Evolutionary conservation across 768 basidiomycete species (phyloP), one percentile per base, ranked within the genome.

Genomic region (Suillus occidentalis): DNA sequence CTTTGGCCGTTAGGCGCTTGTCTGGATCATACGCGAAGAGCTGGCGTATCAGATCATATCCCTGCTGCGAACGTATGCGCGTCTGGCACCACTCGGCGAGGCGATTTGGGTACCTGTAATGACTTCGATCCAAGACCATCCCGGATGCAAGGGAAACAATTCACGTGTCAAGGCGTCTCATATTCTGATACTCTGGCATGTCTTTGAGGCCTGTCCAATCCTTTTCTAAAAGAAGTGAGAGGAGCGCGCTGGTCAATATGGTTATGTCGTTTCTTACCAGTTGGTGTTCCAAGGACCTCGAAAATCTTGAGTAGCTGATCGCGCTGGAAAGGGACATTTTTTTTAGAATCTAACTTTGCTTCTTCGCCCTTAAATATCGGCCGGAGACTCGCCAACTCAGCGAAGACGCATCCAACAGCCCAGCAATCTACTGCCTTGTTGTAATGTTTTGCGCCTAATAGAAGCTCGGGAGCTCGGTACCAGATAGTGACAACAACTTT

Each of bases 331-430:
- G 97, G 97, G 0, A 99, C 89, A 65, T 94, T 95, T 83, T 99
- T 99, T 82, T 98, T 97, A 36, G 90, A 88, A 73, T 99, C 97
- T 50, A 98, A 77, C 76, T 99, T 99, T 1, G 97, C 97, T 78
- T 99, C 97, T 76, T 99, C 97, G 13, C 97, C 97, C 75, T 99
- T 99, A 83, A 99, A 99, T 68, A 99, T 99, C 1, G 97, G 97
- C 28, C 97, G 81, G 55, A 99, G 78, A 66, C 94, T 95, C 2
- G 97, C 89, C 22, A 99, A 80, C 77, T 99, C 97, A 1, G 96
- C 97, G 79, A 97, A 90, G 52, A 99, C 98, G 74, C 97, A 99
- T 1, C 96, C 97, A 6, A 99, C 89, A 31, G 97, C 96, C 97
- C 97, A 99, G 62, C 94, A 89, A 73, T 99, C 95, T 47, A 99